phyloP scores from a whole-genome alignment of 2,329 filamentous ascomycete species.

The Celoporthe dispersa region DNA sequence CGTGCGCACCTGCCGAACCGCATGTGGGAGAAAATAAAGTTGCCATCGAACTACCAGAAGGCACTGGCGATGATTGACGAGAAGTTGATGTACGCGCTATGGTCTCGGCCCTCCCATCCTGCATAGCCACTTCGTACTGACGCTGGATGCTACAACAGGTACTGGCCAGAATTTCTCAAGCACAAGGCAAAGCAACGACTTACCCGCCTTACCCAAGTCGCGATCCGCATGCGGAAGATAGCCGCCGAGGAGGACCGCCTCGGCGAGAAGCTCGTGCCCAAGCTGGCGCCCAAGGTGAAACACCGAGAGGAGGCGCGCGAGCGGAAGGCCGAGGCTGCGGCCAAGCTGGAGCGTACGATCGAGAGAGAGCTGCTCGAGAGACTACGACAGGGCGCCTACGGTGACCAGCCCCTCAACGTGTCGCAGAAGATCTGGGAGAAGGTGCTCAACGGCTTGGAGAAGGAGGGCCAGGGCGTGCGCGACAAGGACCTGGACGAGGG shows the following conservation, averaged over 20 bases:
- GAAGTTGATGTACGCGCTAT: slow-evolving; percentile 70
- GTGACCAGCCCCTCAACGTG: slow-evolving; percentile 91
- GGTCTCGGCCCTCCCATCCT: neutral
- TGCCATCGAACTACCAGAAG: slow-evolving; percentile 88
- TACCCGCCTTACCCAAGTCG: slow-evolving; percentile 89
- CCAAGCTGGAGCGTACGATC: slow-evolving; percentile 94
- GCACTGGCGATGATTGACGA: slow-evolving; percentile 88
- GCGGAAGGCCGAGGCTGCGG: slow-evolving; percentile 74
- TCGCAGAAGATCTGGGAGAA: slow-evolving; percentile 97
- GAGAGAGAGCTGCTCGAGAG: slow-evolving; percentile 93
- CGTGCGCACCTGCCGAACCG: slow-evolving; percentile 86
- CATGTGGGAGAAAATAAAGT: slow-evolving; percentile 91
- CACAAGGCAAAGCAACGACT: slow-evolving; percentile 98
- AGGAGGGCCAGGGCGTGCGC: slow-evolving; percentile 78
- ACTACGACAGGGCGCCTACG: slow-evolving; percentile 89
- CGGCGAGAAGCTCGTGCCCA: slow-evolving; percentile 86
- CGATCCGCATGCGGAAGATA: slow-evolving; percentile 77
- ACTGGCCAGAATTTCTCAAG: slow-evolving; percentile 86
- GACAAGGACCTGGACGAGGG: slow-evolving; percentile 91
- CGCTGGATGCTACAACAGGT: slow-evolving; percentile 15
- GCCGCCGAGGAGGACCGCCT: slow-evolving; percentile 88
- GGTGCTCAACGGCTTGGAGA: slow-evolving; percentile 88
- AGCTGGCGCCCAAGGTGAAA: slow-evolving; percentile 87
- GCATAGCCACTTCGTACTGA: neutral
- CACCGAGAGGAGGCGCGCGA: slow-evolving; percentile 74